Base-by-base conservation (phyloP, 1,284 basidiomycete genomes). In the Sporisorium reilianum region DNA sequence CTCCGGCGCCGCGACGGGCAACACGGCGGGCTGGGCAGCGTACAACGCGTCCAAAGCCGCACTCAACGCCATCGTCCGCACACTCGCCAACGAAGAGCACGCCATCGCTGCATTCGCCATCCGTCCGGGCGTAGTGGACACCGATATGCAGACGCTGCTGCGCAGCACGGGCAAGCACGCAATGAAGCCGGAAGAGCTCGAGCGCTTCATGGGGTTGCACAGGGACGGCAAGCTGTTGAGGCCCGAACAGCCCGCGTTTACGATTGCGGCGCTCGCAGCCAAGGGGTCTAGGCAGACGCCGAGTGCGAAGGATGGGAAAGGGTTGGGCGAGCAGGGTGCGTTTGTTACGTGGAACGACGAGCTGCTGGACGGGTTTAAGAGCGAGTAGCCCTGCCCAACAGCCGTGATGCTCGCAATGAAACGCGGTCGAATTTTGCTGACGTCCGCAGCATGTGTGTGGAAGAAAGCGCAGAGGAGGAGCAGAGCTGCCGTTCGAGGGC, bases 91-190 rank as follows among this genome's bases (percentile, higher is more conserved):
- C 69, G 94, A 95, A 84, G 93, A 96, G 82, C 88, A 89, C 3
- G 86, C 87, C 22, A 85, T 96, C n/a, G 88, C 89, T 2, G 89
- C 89, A 12, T 88, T 95, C 30, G 91, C 93, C 7, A 77, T 96
- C 1, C 89, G 93, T 0, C 94, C 94, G 0, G 94, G 94, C 20
- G 91, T 91, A 83, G 93, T 95, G 11, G 90, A 94, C 53, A 86
- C 80, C 45, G 81, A 85, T 54, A 78, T 83, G 58, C 60, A 60
- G 23, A 60, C 57, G 2, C 28, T 69, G 1, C 45, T 75, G 0
- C 32, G 66, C 2, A 12, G 5, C 2, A 11, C 40, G 4, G 56
- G 60, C 0, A 42, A 34, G 2, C 20, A 42, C 0, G 49, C 55
- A 1, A 75, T 63, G 57, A 55, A 56, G 26, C 63, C 86, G 80